Evolutionary conservation across 495 filamentous ascomycete species (phyloP).

Genomic region (Aspergillus coremiiformis): DNA sequence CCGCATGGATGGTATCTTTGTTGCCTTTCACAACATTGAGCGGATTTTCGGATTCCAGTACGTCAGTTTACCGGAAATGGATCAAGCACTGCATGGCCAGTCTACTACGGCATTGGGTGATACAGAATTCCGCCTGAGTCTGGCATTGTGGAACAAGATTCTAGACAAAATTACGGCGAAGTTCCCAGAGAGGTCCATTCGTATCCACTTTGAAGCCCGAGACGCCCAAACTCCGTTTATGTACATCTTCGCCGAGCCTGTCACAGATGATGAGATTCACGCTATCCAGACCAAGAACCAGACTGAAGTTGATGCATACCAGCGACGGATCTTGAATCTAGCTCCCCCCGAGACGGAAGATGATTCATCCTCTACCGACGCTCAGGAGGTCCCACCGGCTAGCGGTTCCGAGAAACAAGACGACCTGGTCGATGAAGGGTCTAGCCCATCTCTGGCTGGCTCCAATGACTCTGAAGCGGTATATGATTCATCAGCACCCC

Average conservation of each 20-base stretch:
- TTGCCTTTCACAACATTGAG: constrained; percentile 94
- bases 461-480: background rate
- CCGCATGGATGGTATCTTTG: constrained; percentile 97
- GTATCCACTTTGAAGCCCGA: constrained; percentile 81
- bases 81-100: constrained; percentile 71
- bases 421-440: background rate
- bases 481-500: constrained; percentile 1
- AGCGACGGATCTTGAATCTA: constrained; percentile 47
- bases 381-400: constrained; percentile 1
- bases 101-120: constrained; percentile 61
- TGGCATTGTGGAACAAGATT: constrained; percentile 68
- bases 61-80: constrained; percentile 78
- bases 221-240: constrained; percentile 56
- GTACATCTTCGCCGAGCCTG: constrained; percentile 84
- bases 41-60: constrained; percentile 99
- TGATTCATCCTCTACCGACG: constrained; percentile 12
- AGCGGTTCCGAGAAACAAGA: background rate
- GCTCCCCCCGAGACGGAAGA: constrained; percentile 13
- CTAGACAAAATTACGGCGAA: constrained; percentile 64
- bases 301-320: constrained; percentile 57
- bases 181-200: constrained; percentile 65
- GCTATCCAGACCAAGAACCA: constrained; percentile 61
- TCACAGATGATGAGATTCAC: constrained; percentile 62
- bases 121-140: constrained; percentile 74
- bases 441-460: background rate